These are phyloP conservation scores for Raffaelea ambrosiae DNA, from an alignment of 2,329 filamentous ascomycete genomes.

Conservation along the genomic window DNA sequence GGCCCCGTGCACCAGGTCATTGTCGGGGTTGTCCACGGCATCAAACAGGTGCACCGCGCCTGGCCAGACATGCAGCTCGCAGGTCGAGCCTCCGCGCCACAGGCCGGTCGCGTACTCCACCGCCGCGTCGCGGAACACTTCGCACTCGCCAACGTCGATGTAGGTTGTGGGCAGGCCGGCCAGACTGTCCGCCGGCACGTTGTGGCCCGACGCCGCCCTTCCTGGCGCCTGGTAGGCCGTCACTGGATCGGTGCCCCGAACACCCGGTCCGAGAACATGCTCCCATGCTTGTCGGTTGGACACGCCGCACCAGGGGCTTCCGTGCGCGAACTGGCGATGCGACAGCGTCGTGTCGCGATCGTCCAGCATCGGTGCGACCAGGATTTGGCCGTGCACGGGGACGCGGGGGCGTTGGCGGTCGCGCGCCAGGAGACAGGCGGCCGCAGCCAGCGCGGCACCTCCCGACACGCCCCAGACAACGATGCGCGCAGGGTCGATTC, in stretches of 20 bases:
- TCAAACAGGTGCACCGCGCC: constrained; percentile 2
- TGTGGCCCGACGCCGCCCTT: not conserved
- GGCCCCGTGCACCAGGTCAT: not conserved
- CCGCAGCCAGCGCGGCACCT: not conserved
- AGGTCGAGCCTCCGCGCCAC: not conserved
- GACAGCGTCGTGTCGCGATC: not conserved
- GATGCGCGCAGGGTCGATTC: not conserved
- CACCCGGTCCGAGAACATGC: not conserved
- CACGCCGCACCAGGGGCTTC: not conserved
- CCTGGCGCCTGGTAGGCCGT: not conserved
- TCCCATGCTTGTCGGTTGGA: not conserved
- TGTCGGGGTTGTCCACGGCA: not conserved
- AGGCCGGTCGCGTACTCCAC: not conserved
- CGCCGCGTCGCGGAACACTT: constrained; percentile 1
- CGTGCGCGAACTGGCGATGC: not conserved
- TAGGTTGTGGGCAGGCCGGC: not conserved
- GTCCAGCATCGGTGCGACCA: constrained; percentile 2
- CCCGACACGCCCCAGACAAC: constrained; percentile 2
- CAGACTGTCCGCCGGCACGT: not conserved
- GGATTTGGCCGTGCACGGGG: not conserved
- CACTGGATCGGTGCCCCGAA: not conserved
- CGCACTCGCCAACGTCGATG: constrained; percentile 3
- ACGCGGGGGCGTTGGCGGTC: not conserved
- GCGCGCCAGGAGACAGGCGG: not conserved
- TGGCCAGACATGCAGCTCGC: constrained; percentile 4